Conservation (phyloP, 1,139 yeast genomes). For the Protomyces arabidopsidicola region DNA sequence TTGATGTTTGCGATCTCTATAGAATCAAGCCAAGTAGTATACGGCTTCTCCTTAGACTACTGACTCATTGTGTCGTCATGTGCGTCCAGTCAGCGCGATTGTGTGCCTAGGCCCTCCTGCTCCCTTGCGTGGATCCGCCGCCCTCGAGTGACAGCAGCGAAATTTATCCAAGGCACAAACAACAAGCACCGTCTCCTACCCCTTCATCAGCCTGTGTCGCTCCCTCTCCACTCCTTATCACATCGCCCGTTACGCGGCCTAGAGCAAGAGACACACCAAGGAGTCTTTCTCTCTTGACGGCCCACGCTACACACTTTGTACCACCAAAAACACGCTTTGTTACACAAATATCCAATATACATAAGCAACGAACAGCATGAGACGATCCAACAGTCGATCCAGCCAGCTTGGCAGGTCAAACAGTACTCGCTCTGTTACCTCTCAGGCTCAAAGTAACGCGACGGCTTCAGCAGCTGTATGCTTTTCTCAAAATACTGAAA, state of each 20-base stretch:
- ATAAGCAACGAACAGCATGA: not conserved
- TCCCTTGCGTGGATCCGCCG: no score
- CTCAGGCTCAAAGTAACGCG: slow-evolving; percentile 20
- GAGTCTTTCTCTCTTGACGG: not conserved
- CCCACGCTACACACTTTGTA: not conserved
- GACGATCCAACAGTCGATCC: not conserved
- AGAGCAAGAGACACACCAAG: no score
- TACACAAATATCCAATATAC: not conserved
- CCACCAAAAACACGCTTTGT: not conserved
- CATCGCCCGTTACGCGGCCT: no score
- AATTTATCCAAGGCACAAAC: no score
- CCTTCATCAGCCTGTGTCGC: no score
- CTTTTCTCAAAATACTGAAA: not conserved
- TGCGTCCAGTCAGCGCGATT: no score
- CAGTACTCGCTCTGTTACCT: slow-evolving; percentile 10
- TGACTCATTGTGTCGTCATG: no score
- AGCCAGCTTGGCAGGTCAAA: slow-evolving; percentile 8
- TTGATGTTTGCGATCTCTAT: not conserved
- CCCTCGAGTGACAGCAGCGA: no score
- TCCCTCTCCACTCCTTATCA: no score
- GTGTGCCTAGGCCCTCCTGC: no score
- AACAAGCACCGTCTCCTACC: no score
- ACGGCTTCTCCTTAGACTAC: no score
- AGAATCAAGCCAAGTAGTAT: not conserved
- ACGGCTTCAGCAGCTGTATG: slow-evolving; percentile 18